Base-by-base conservation (phyloP, 306 rosid species). In the Vigna reflexopilosa region DNA sequence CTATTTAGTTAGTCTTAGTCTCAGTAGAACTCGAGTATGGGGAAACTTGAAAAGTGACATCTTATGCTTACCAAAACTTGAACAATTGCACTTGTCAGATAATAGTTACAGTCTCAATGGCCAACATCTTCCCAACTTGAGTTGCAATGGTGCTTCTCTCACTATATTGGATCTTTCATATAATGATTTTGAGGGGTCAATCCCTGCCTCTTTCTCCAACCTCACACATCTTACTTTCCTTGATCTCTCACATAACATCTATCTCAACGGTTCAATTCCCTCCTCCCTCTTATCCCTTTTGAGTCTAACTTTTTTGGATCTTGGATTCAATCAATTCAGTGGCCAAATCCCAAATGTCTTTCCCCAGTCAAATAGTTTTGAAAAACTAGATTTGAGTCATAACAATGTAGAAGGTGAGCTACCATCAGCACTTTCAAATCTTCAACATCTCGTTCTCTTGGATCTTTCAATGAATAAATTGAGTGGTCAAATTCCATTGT, bases 1-100 rank as follows among this genome's bases (percentile, higher is more conserved):
- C n/a, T 59, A 73, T 71, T 71, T 79, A 13, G 26, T 79, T 24
- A 15, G 72, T 71, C 57, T 80, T 51, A 50, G 9, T 38, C 57
- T 78, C 30, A 0, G 0, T 0, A 0, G 1, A 26, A 34, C 9
- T 68, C 20, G 36, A 32, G 36, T 32, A 17, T 16, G 4, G 7
- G 77, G 45, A 13, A 34, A 9, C 7, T 59, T 61, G 11, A 32
- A 38, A 17, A 14, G 6, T 2, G 10, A 3, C 3, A 30, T 58
- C 8, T 16, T 70, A 0, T 70, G 54, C 34, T 58, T 48, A 20
- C 77, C 77, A 32, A 59, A n/a, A 19, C 59, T 70, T 22, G n/a
- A 73, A 24, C 1, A 15, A 0, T 20, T 58, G 2, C 0, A 7
- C 28, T 1, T 57, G 0, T 40, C 6, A 1, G 0, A 0, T 0